These are phyloP conservation scores for Aspergillus carlsbadensis DNA, from an alignment of 495 filamentous ascomycete species.

Conservation along the genomic window DNA sequence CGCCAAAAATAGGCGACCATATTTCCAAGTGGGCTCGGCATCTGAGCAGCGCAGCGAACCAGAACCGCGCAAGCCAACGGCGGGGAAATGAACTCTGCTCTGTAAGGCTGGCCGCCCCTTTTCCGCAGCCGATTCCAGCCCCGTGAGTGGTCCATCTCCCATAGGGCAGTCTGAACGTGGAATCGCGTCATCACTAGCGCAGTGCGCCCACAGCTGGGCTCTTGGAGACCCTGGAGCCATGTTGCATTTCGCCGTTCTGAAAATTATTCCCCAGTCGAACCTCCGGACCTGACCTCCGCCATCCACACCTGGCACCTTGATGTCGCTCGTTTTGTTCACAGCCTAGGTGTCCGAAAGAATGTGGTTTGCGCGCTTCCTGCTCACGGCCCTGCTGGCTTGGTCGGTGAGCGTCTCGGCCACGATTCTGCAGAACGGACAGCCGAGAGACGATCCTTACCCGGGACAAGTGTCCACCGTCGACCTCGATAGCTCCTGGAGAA, in stretches of 20 bases:
- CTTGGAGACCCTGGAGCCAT: not conserved
- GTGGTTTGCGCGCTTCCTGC: constrained; percentile 6
- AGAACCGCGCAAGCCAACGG: not conserved
- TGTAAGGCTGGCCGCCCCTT: not conserved
- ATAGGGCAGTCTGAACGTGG: not conserved
- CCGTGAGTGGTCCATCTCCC: not conserved
- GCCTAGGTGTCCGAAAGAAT: constrained; percentile 26
- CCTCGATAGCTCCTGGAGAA: constrained; percentile 40
- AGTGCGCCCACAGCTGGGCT: not conserved
- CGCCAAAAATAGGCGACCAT: not conserved
- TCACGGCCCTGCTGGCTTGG: constrained; percentile 14
- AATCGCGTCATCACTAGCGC: constrained; percentile 14
- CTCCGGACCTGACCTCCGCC: not conserved
- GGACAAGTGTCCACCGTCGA: constrained; percentile 27
- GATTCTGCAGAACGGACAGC: constrained; percentile 66
- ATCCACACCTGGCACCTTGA: not conserved
- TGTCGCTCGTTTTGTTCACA: constrained; percentile 1
- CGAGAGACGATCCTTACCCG: constrained; percentile 37
- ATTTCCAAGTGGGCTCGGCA: not conserved
- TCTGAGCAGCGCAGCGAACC: not conserved
- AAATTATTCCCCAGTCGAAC: not conserved
- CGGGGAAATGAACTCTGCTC: not conserved
- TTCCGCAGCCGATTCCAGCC: not conserved
- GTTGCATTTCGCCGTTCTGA: not conserved
- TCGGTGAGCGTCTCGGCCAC: constrained; percentile 33